phyloP scores from a whole-genome alignment of 129 eudicot genomes.

The Chrysanthemum lavandulifolium region DNA sequence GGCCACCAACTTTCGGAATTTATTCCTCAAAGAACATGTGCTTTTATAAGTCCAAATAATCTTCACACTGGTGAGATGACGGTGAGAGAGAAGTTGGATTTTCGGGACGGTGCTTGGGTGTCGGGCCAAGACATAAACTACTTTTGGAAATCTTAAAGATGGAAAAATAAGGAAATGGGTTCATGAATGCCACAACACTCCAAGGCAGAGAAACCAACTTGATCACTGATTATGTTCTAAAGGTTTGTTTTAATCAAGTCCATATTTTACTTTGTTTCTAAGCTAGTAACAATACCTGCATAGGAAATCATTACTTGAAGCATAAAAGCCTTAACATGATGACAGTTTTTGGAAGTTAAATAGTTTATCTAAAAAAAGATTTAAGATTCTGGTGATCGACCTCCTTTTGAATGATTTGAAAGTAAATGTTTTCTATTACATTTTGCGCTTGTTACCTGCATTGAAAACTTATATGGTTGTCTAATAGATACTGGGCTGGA shows the following conservation, averaged over 20 bases:
- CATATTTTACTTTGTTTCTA: background rate
- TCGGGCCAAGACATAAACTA: slow-evolving; percentile 39
- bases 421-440: background rate
- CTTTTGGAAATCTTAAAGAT: slow-evolving; percentile 32
- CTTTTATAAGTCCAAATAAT: slow-evolving; percentile 45
- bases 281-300: too few relatives aligned
- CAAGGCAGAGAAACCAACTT: slow-evolving; percentile 32
- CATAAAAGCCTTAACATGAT: background rate
- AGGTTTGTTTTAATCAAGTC: slow-evolving; percentile 26
- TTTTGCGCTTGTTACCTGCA: background rate
- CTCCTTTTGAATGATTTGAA: too few relatives aligned
- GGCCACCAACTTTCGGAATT: slow-evolving; percentile 44
- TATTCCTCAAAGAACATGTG: slow-evolving; percentile 50
- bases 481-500: slow-evolving; percentile 51
- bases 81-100: slow-evolving; percentile 48
- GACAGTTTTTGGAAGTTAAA: background rate
- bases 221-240: slow-evolving; percentile 46
- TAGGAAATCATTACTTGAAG: too few relatives aligned
- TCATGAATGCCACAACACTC: slow-evolving; percentile 37
- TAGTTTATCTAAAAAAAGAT: too few relatives aligned
- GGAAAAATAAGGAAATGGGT: slow-evolving; percentile 33
- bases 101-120: slow-evolving; percentile 51
- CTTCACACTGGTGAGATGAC: slow-evolving; percentile 54
- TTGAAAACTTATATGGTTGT: background rate
- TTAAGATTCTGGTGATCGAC: too few relatives aligned